A percentile compares a stretch with the other conserved stretches of the same genome.
These are phyloP conservation scores for Fagus crenata DNA, from an alignment of 306 rosid species.

Conservation along the genomic window DNA sequence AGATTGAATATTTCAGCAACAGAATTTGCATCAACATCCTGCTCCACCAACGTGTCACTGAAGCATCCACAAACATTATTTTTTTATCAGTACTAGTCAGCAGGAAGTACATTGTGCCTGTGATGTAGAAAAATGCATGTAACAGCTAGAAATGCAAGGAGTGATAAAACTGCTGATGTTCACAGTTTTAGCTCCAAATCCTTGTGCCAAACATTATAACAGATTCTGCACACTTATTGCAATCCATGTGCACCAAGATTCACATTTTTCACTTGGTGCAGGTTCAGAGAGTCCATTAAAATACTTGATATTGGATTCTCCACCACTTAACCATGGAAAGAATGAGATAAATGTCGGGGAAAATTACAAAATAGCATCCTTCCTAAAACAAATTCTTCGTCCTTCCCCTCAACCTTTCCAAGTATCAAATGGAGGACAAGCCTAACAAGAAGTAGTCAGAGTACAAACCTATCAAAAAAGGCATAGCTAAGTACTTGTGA, in stretches of 20 bases:
- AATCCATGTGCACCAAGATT: slow-evolving; percentile 22
- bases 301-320: slow-evolving; percentile 16
- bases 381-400: slow-evolving; percentile 11
- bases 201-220: slow-evolving; percentile 18
- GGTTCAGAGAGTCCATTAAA: slow-evolving; percentile 13
- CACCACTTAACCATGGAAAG: slow-evolving; percentile 12
- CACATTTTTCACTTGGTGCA: not conserved
- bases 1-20: slow-evolving; percentile 85
- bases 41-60: slow-evolving; percentile 86
- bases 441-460: slow-evolving; percentile 17
- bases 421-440: slow-evolving; percentile 1
- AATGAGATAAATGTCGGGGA: slow-evolving; percentile 4
- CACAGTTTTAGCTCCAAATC: slow-evolving; percentile 26
- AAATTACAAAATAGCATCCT: slow-evolving; percentile 10
- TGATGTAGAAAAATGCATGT: slow-evolving; percentile 14
- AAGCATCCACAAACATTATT: slow-evolving; percentile 31
- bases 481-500: slow-evolving; percentile 73
- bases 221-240: slow-evolving; percentile 15
- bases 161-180: not conserved
- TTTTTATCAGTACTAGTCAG: slow-evolving; percentile 21
- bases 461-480: slow-evolving; percentile 76
- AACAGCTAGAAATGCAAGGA: slow-evolving; percentile 13
- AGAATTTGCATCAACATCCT: slow-evolving; percentile 61
- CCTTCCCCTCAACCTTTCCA: slow-evolving; percentile 4
- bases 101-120: slow-evolving; percentile 22